Evolutionary conservation across 2,329 filamentous ascomycete genomes (phyloP).

Genomic region (Stenocarpella maydis): DNA sequence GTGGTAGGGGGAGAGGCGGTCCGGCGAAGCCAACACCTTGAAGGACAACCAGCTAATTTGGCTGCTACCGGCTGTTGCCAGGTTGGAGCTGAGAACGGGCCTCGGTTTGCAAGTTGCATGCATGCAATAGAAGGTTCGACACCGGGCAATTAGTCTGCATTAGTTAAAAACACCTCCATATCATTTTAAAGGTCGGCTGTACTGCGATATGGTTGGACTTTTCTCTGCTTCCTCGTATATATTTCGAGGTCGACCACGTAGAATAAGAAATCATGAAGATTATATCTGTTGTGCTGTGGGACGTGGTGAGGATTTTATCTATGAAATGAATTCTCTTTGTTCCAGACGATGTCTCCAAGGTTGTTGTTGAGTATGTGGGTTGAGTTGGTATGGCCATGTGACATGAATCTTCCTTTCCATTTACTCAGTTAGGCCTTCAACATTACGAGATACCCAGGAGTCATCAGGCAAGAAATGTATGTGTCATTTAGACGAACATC

Average conservation of each 20-base stretch:
- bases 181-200: not conserved
- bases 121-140: not conserved
- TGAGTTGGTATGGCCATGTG: too few relatives aligned
- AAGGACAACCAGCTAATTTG: not conserved
- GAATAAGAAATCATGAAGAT: not conserved
- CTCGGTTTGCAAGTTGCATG: not conserved
- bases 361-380: too few relatives aligned
- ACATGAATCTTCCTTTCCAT: too few relatives aligned
- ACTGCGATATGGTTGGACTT: not conserved
- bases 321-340: not conserved
- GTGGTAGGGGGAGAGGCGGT: slow-evolving; percentile 29
- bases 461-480: too few relatives aligned
- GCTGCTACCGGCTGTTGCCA: not conserved
- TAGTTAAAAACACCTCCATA: not conserved
- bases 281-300: too few relatives aligned
- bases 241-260: not conserved
- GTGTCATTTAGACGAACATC: not conserved
- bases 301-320: not conserved
- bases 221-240: slow-evolving; percentile 2
- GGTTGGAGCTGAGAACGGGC: not conserved
- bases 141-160: not conserved
- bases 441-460: too few relatives aligned
- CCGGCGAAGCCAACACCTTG: slow-evolving; percentile 8
- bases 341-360: not conserved
- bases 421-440: too few relatives aligned